Base-by-base conservation (phyloP, 2,329 filamentous ascomycete genomes). In the Epichloe glyceriae region DNA sequence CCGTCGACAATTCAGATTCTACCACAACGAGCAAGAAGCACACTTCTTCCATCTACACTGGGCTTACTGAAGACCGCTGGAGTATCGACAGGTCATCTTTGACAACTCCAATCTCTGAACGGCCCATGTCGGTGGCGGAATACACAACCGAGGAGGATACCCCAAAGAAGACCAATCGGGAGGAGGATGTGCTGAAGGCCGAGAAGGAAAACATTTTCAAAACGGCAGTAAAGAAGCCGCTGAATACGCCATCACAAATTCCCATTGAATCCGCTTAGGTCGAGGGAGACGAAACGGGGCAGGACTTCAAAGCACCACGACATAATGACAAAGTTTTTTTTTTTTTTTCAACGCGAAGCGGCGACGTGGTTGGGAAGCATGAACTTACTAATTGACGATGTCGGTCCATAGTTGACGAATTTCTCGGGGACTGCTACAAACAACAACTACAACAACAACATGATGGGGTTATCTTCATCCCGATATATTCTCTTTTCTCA, bases 101-200 rank as follows among this genome's bases (percentile, higher is more conserved):
- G 15, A 68, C 66, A 33, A 70, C 67, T 1, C 66, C 67, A 2
- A 69, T 65, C 2, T 69, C 67, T 20, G 67, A 69, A 39, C 63
- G 63, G 33, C 61, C 61, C 10, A 62, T 57, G 38, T 68, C 67
- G 3, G 56, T 64, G 11, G 54, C 59, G 15, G 65, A 65, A 37
- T 63, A 66, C 17, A 54, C 57, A 19, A 56, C 55, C 22, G 56
- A 62, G 43, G 64, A 65, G 26, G 62, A 63, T 10, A 67, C 64
- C 1, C 62, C 63, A 10, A 62, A 57, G 41, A 65, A 62, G 53
- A 47, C 52, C 46, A 51, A 50, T 22, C 54, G 58, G 47, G 60
- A 62, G 34, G 58, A 54, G 15, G 47, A 57, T 30, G 8, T 30
- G 17, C 3, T 53, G 8, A 46, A 46, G 35, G 50, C 38, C 4